Evolutionary conservation across 805 yeast genomes (phyloP), one percentile per base, ranked within the genome.

Genomic region (Pichia nanzhaoensis): DNA sequence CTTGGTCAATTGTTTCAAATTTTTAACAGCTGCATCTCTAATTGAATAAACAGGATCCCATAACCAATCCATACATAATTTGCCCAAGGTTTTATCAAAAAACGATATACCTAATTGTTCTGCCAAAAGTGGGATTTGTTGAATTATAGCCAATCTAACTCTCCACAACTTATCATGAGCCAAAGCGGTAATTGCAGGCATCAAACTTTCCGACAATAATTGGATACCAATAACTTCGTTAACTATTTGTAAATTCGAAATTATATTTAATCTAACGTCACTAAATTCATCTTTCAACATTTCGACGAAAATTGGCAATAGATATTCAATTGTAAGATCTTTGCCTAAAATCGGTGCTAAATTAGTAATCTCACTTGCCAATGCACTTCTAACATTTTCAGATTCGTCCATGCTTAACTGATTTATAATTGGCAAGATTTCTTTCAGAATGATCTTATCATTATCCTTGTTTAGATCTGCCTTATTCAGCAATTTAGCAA

Each of bases 131-230:
- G 99, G 99, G 54, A 90, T 88, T 67, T 93, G 93, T 63, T 93
- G 95, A 59, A 93, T 93, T 51, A 93, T 93, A 10, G 98, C 98
- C 61, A 93, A 74, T 61, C 98, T 80, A 24, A 93, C 97, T 60
- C 99, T 80, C 99, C 99, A 93, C 60, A 90, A 91, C 58, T 84
- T 84, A 67, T 93, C 99, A 61, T 89, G 90, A 10, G 99, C 98
- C 54, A 93, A 74, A 54, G 91, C 96, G 10, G 95, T 82, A 54
- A 93, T 91, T 3, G 99, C 98, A 3, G 99, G 99, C 53, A 93
- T 73, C 51, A 93, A 71, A 34, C 89, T 83, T 57, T 89, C 90
- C 21, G 95, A 82, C 52, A 93, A 73, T 50, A 85, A 69, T 55
- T 84, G 90, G 53, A 93, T 88, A 27, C 99, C 99, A 55, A 93